phyloP scores from a whole-genome alignment of 163 green algal species.

The Scenedesmus sp. region DNA sequence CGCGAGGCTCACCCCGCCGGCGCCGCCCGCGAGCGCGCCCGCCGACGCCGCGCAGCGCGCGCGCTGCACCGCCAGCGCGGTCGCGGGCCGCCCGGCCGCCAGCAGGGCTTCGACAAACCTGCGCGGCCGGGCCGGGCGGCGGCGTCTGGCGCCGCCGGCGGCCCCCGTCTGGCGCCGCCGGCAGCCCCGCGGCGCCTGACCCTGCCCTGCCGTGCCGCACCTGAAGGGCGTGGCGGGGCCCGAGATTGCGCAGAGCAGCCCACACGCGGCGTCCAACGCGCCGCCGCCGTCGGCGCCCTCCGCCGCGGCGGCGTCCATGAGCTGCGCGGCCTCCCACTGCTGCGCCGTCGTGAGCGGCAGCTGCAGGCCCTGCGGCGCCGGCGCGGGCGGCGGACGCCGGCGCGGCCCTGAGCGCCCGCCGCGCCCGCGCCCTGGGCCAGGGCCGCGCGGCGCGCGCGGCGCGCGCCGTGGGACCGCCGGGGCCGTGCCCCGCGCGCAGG shows the following conservation, averaged over 20 bases:
- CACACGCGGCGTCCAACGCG: slow-evolving; percentile 10
- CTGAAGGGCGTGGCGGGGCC: slow-evolving; percentile 23
- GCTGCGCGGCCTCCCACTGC: slow-evolving; percentile 39
- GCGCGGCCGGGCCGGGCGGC: neutral
- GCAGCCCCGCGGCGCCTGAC: neutral
- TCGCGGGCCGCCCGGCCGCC: slow-evolving; percentile 13
- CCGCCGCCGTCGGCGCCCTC: neutral
- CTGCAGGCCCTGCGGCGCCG: slow-evolving; percentile 14
- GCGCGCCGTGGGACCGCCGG: neutral
- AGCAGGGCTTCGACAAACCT: slow-evolving; percentile 41
- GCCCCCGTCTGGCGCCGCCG: too few species aligned
- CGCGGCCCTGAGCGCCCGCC: too few species aligned
- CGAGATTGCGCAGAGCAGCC: slow-evolving; percentile 11
- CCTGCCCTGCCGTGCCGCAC: neutral
- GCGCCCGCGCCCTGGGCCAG: too few species aligned
- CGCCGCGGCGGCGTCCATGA: slow-evolving; percentile 5
- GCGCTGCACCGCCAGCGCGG: slow-evolving; percentile 37
- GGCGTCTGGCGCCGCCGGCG: neutral
- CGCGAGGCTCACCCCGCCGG: neutral
- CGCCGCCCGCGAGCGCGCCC: neutral
- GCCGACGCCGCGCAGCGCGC: slow-evolving; percentile 21
- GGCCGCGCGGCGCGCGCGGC: too few species aligned
- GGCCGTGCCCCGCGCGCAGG: too few species aligned
- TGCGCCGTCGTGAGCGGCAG: slow-evolving; percentile 16
- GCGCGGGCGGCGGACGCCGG: too few species aligned